Base-by-base conservation (phyloP, 371 early-diverging fungal genomes). In the Smittium mucronatum region DNA sequence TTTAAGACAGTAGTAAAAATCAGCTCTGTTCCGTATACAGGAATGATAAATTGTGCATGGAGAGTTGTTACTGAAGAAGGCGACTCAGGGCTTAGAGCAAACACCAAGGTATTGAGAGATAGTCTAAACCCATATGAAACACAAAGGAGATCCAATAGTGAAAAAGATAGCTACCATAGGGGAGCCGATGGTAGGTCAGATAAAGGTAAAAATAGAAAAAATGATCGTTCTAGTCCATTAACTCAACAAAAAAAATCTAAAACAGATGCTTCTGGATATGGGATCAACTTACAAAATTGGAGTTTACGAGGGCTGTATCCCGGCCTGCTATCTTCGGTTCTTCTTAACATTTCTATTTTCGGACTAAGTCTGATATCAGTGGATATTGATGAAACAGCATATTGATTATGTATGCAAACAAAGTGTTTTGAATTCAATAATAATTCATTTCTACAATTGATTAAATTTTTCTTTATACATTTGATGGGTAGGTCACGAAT, bases 11-110 rank as follows among this genome's bases (percentile, higher is more conserved):
- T 86, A 32, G 93, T 97, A 17, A 84, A 84, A 25, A 71, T 84
- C 16, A 82, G 89, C 17, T 82, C 84, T 60, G 79, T 91, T n/a
- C 93, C 92, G 5, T 97, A 97, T 76, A 81, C 87, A 15, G 93
- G 94, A 15, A 76, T 94, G 71, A 68, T 84, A 30, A 92, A 97
- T 74, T 91, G 93, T 64, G 67, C 84, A 8, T 86, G 86, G 70
- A 83, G 90, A 65, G 89, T 94, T 31, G 78, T 92, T 72, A 83
- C 84, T 25, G 95, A 97, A 77, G 97, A 95, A 76, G 94, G 93
- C n/a, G 84, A 17, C 25, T n/a, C n/a, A 65, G 16, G 11, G 26
- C 5, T 80, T 1, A 65, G 70, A n/a, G 70, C 70, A 68, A 70
- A 71, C 63, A 58, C 34, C 25, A 61, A 73, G 63, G 67, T 17